Conservation (phyloP, 2,329 filamentous ascomycete genomes). For the Cryphonectria nitschkei region DNA sequence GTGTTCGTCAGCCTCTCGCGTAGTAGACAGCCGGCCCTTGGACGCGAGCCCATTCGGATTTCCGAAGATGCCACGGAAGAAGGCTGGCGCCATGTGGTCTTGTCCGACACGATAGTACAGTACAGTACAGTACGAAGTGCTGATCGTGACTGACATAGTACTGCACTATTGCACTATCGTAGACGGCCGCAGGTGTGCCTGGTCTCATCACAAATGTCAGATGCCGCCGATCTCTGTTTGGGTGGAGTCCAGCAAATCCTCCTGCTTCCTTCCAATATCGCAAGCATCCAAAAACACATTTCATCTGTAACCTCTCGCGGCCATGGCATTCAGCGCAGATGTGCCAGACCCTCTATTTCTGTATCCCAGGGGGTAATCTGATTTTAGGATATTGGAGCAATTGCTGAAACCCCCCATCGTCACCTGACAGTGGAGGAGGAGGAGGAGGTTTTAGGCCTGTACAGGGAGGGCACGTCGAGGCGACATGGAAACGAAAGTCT, state of each 20-base stretch:
- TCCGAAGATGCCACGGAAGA: not conserved
- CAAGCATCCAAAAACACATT: not conserved
- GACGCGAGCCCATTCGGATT: not conserved
- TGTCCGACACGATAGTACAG: not conserved
- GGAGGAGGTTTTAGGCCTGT: not conserved
- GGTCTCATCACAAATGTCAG: not conserved
- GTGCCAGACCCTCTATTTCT: not conserved
- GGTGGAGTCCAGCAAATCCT: slow-evolving; percentile 20
- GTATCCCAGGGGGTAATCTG: not conserved
- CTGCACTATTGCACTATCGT: not conserved
- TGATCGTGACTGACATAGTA: not conserved
- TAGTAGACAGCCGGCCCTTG: not conserved
- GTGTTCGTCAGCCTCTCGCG: not conserved
- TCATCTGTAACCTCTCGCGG: not conserved
- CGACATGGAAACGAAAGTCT: no score
- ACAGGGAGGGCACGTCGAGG: not conserved
- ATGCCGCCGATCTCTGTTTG: slow-evolving; percentile 5
- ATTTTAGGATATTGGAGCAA: not conserved
- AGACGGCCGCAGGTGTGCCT: not conserved
- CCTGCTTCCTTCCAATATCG: slow-evolving; percentile 26
- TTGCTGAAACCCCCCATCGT: not conserved
- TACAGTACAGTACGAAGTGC: not conserved
- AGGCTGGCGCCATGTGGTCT: not conserved
- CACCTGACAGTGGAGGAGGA: not conserved
- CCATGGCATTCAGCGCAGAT: not conserved